Evolutionary conservation across 1,284 basidiomycete genomes (phyloP), one percentile per base, ranked within the genome.

Genomic region (Cystobasidium sp.): DNA sequence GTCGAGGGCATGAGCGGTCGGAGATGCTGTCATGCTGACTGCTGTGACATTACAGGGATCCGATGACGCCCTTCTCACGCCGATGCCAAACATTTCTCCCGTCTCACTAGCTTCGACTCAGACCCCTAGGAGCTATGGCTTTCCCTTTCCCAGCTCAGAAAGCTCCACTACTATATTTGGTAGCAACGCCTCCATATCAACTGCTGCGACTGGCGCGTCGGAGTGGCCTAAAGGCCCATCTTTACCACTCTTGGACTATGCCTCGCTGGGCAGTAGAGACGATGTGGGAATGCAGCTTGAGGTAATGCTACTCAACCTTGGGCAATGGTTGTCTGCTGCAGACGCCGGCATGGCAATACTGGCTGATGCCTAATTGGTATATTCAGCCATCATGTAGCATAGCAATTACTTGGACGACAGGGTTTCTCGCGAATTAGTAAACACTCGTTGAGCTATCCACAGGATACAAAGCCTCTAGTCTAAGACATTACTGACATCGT

Each of bases 321-420:
- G 88, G 2, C 85, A 87, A 77, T 97, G 93, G 93, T 83, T 98
- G 68, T 87, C 88, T 4, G 86, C 89, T 0, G 87, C 97, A 0
- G 91, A 93, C 3, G 58, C 41, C 3, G 79, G 79, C n/a, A 73
- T 73, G 70, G 62, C 62, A 9, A 51, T 66, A n/a, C 51, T 66
- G 5, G 31, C 64, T 18, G 51, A 53, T 14, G 24, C 39, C 9
- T 22, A 16, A 12, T 62, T 20, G 37, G 24, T 22, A 37, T 7
- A 41, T 24, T 20, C 44, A 24, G 56, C 24, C 9, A 12, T 37
- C 24, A 9, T 56, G 55, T 56, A 56, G 55, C 55, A 56, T 56
- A 56, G 12, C 6, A 44, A 16, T 20, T 4, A 6, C 37, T 14
- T 24, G n/a, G 12, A 62, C 31, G 31, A 31, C 31, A 31, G 2